phyloP scores from a whole-genome alignment of 2,329 filamentous ascomycete species.

The Ophiostoma sp. region DNA sequence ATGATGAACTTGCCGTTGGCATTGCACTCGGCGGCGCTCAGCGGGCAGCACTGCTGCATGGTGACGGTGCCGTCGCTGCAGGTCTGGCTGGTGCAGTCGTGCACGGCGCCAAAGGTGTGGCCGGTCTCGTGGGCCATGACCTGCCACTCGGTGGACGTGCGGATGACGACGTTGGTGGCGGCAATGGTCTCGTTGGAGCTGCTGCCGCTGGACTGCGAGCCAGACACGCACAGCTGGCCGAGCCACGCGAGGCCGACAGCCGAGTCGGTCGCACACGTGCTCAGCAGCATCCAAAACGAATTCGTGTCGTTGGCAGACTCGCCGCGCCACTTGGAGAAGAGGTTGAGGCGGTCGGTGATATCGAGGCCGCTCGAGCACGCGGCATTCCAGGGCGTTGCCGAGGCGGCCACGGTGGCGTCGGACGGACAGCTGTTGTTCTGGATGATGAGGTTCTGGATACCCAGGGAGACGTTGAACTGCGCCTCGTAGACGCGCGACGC shows the following conservation, averaged over 20 bases:
- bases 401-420: conserved; percentile 49
- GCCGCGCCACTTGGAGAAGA: conserved; percentile 87
- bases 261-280: conserved; percentile 71
- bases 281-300: conserved; percentile 89
- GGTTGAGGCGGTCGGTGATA: conserved; percentile 73
- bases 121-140: conserved; percentile 92
- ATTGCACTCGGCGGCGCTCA: conserved; percentile 62
- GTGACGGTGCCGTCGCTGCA: conserved; percentile 57
- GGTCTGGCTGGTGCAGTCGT: conserved; percentile 72
- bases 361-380: conserved; percentile 58
- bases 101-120: conserved; percentile 92
- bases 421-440: conserved; percentile 70
- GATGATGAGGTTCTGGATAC: conserved; percentile 78
- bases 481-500: conserved; percentile 84
- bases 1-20: conserved; percentile 81
- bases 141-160: conserved; percentile 83
- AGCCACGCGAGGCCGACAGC: conserved; percentile 93
- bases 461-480: conserved; percentile 91
- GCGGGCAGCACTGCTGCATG: conserved; percentile 68
- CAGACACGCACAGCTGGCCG: conserved; percentile 70
- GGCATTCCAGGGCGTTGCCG: conserved; percentile 76
- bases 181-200: conserved; percentile 63
- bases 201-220: conserved; percentile 49
- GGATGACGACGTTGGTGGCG: conserved; percentile 83
- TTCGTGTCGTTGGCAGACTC: conserved; percentile 64